Conservation (phyloP, 2,329 filamentous ascomycete species). For the Colletotrichum falcatum region DNA sequence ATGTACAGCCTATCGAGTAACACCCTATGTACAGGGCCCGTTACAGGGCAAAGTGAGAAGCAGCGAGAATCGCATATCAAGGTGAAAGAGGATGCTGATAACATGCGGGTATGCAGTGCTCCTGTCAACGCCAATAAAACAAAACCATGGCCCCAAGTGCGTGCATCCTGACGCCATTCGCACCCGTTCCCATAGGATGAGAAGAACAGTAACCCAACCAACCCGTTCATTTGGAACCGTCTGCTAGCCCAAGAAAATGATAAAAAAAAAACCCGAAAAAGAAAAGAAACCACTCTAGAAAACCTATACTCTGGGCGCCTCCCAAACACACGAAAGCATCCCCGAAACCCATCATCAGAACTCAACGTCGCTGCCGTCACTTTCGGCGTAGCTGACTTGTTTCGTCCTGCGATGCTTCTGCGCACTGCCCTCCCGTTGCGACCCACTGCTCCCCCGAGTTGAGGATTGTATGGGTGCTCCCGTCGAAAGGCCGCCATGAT, state of each 20-base stretch:
- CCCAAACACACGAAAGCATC: not conserved
- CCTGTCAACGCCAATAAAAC: constrained; percentile 26
- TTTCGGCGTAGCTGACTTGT: constrained; percentile 53
- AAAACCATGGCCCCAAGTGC: constrained; percentile 4
- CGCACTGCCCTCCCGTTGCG: constrained; percentile 29
- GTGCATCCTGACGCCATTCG: constrained; percentile 7
- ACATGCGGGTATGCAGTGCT: constrained; percentile 32
- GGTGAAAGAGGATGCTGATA: not conserved
- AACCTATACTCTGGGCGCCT: not conserved
- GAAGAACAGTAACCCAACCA: not conserved
- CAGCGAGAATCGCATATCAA: not conserved
- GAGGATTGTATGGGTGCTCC: constrained; percentile 61
- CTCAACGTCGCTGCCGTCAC: constrained; percentile 47
- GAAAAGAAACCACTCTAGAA: no score
- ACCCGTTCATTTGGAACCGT: not conserved
- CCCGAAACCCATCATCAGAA: constrained; percentile 23
- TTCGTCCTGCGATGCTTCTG: constrained; percentile 52
- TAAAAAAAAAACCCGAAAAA: no score
- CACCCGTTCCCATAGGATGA: constrained; percentile 14
- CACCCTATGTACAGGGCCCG: constrained; percentile 11
- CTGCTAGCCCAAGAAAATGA: not conserved
- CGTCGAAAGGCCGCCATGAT: constrained; percentile 65
- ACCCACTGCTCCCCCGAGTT: constrained; percentile 42
- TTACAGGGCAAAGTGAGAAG: not conserved
- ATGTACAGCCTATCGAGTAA: not conserved